Percentiles rank a stretch among this genome's conserved stretches.
phyloP scores from a whole-genome alignment of 345 rosid genomes.

The Mallotus nudiflorus region DNA sequence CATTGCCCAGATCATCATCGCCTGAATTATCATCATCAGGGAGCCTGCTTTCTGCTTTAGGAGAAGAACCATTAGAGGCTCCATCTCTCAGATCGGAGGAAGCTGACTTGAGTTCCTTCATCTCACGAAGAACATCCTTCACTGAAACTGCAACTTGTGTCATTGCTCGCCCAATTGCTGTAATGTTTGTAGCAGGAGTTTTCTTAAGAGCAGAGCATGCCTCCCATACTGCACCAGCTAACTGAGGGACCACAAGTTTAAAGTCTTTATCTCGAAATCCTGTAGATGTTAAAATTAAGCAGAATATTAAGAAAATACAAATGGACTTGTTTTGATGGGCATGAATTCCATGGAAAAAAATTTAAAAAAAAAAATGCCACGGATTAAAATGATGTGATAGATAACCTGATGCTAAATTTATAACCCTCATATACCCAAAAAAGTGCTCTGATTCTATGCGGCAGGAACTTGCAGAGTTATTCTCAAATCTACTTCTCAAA shows the following conservation, averaged over 20 bases:
- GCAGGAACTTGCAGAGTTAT: not conserved
- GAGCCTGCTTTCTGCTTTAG: slow-evolving; percentile 21
- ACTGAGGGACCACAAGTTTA: slow-evolving; percentile 49
- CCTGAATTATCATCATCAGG: slow-evolving; percentile 29
- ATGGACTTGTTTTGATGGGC: not conserved
- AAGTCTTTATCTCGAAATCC: slow-evolving; percentile 52
- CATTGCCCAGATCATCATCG: slow-evolving; percentile 64
- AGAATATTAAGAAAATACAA: slow-evolving; percentile 2
- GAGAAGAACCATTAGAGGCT: slow-evolving; percentile 32
- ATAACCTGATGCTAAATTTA: not conserved
- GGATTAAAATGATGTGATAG: not conserved
- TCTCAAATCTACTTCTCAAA: not conserved
- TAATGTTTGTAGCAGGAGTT: slow-evolving; percentile 70
- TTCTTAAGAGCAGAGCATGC: slow-evolving; percentile 81
- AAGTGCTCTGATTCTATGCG: not conserved
- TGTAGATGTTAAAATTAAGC: slow-evolving; percentile 22
- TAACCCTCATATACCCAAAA: not conserved
- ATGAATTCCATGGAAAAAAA: not conserved
- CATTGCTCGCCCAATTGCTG: slow-evolving; percentile 79
- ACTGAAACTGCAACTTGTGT: slow-evolving; percentile 80
- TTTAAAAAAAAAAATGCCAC: not conserved
- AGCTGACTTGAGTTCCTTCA: slow-evolving; percentile 87
- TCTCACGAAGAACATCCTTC: slow-evolving; percentile 94
- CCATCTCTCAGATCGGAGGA: slow-evolving; percentile 33
- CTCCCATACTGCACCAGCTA: slow-evolving; percentile 87